Evolutionary conservation across 1,139 yeast genomes (phyloP).

Genomic region (Suhomyces bribrorum): DNA sequence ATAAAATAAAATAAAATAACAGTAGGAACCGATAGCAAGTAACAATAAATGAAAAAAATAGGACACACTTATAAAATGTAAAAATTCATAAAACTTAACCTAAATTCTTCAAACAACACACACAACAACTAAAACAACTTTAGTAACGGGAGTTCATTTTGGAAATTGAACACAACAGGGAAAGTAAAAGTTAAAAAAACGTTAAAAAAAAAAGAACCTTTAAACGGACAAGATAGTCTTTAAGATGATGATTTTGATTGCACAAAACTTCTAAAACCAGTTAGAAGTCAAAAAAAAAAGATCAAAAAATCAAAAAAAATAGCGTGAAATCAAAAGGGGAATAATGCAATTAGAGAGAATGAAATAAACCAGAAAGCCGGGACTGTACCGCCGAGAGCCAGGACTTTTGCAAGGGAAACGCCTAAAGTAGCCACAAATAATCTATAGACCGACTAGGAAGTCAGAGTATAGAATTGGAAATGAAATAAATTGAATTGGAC

Average conservation of each 20-base stretch:
- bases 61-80: conserved; percentile 1
- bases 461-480: background rate
- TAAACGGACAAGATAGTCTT: no score
- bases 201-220: no score
- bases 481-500: background rate
- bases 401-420: background rate
- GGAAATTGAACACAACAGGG: background rate
- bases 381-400: background rate
- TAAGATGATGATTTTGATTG: no score
- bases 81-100: background rate
- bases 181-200: background rate
- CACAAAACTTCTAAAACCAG: background rate
- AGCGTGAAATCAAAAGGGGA: background rate
- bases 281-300: background rate
- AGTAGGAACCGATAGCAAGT: conserved; percentile 11
- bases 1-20: conserved; percentile 4
- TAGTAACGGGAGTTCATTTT: conserved; percentile 3
- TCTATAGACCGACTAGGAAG: background rate
- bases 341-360: background rate
- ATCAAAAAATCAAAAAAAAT: background rate
- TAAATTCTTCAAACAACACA: conserved; percentile 1
- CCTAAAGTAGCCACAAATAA: background rate
- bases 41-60: conserved; percentile 6
- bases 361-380: background rate
- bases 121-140: background rate